Evolutionary conservation across 257 asterid genomes (phyloP), one percentile per base, ranked within the genome.

Genomic region (Nicotiana paniculata): DNA sequence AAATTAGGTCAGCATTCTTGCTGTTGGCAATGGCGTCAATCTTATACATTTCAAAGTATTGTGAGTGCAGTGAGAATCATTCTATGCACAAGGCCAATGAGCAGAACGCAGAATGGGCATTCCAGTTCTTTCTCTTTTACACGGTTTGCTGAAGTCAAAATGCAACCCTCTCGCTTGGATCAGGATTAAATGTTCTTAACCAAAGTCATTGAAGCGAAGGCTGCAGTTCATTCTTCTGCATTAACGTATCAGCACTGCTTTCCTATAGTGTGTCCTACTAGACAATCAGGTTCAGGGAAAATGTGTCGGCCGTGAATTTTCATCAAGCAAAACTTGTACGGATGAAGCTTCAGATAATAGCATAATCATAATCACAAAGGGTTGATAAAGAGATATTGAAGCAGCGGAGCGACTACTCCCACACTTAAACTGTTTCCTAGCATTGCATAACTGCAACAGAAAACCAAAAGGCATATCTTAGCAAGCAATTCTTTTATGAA

Each of bases 341-440:
- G 63, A 26, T 26, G 80, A 63, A 75, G 17, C 10, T 75, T 75
- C 63, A 75, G 80, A 16, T 26, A 51, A 51, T 75, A 75, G 9
- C 63, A 51, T 16, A 28, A 26, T 17, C 54, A 67, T 67, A 67
- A 35, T 51, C 76, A 57, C 28, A 59, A 80, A 51, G 85, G 89
- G 76, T 86, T 80, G 28, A 30, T 63, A 79, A 95, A 93, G 66
- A 93, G 90, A 88, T 91, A 91, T 59, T 66, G 84, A 61, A 92
- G 85, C 6, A 93, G 84, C 2, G 94, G 94, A 24, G 94, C 92
- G 85, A 93, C 97, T 61, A 95, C 98, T 83, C 97, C 97, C 32
- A 90, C 91, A 9, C 98, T 93, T 88, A 93, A 88, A 82, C 98
- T 91, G 83, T 95, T 95, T 32, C 98, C 98, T 68, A 95, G 91